Percentiles rank a stretch among this genome's conserved stretches.
Evolutionary conservation across 1,139 yeast genomes (phyloP).

Genomic region (Geotrichum cucujoidarum): DNA sequence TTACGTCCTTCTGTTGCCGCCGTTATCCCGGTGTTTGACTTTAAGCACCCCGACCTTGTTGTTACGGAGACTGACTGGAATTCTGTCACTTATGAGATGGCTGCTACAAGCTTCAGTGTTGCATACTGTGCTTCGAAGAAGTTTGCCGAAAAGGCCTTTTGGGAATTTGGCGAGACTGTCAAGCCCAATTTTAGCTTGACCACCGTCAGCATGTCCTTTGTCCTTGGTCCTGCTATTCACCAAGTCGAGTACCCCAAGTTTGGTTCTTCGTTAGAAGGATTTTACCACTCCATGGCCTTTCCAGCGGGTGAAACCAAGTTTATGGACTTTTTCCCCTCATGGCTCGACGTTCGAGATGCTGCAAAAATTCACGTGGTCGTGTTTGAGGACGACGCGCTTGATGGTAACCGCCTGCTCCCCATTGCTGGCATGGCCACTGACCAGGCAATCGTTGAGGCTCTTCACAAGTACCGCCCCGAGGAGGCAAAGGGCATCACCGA

Average conservation of each 20-base stretch:
- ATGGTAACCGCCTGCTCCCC: neutral
- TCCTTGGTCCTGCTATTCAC: constrained; percentile 1
- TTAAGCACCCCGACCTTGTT: constrained; percentile 20
- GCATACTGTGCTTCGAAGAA: neutral
- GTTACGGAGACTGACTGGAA: neutral
- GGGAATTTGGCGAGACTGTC: no score
- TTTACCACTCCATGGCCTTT: neutral
- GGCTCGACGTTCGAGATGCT: neutral
- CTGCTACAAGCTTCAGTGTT: neutral
- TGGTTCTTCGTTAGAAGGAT: neutral
- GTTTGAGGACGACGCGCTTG: neutral
- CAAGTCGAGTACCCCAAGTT: neutral
- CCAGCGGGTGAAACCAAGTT: neutral
- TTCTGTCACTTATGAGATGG: neutral
- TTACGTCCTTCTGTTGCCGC: constrained; percentile 12
- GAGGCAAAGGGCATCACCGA: neutral
- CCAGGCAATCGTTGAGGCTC: neutral
- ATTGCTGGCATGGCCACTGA: neutral
- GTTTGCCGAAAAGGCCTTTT: neutral
- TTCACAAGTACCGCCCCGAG: neutral
- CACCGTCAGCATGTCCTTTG: neutral
- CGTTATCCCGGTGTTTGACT: constrained; percentile 20
- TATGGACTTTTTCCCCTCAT: neutral
- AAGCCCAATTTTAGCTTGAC: neutral
- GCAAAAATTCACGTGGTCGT: neutral